Percentiles rank a stretch among this genome's conserved stretches.
Conservation (phyloP, 1,284 basidiomycete genomes). For the Sporisorium reilianum region DNA sequence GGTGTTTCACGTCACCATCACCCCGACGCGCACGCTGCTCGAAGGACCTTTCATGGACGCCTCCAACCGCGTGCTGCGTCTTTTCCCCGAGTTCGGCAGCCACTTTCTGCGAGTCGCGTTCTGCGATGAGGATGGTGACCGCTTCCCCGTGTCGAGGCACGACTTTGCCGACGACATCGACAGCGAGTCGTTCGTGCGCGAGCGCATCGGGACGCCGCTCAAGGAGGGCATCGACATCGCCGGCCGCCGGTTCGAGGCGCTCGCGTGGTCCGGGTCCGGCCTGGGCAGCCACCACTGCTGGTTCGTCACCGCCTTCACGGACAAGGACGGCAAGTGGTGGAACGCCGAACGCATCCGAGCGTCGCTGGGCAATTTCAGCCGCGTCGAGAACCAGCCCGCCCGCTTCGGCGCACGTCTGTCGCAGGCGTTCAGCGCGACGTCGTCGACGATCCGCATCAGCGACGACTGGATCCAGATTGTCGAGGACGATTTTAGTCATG, state of each 20-base stretch:
- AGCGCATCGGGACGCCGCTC: conserved; percentile 31
- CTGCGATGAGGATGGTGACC: conserved; percentile 39
- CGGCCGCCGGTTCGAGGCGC: conserved; percentile 27
- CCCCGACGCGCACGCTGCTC: conserved; percentile 24
- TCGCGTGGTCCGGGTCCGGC: conserved; percentile 39
- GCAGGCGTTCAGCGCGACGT: conserved; percentile 44
- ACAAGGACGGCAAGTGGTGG: conserved; percentile 30
- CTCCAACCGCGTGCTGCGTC: conserved; percentile 34
- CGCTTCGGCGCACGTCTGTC: conserved; percentile 35
- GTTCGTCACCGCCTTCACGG: conserved; percentile 39
- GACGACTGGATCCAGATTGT: conserved; percentile 32
- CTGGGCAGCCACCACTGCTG: conserved; percentile 39
- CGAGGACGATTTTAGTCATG: conserved; percentile 17
- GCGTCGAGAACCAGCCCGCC: conserved; percentile 25
- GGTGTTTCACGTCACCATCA: conserved; percentile 39
- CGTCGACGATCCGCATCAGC: conserved; percentile 31
- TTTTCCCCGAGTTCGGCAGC: conserved; percentile 34
- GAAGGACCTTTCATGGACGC: conserved; percentile 38
- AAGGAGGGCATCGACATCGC: conserved; percentile 36
- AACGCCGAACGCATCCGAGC: conserved; percentile 33
- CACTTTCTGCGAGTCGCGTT: conserved; percentile 38
- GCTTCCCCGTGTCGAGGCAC: conserved; percentile 34
- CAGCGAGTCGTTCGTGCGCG: conserved; percentile 33
- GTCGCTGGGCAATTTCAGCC: conserved; percentile 26
- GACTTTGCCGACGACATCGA: conserved; percentile 33